Evolutionary conservation across 129 eudicot species (phyloP).

Genomic region (Flaveria linearis): DNA sequence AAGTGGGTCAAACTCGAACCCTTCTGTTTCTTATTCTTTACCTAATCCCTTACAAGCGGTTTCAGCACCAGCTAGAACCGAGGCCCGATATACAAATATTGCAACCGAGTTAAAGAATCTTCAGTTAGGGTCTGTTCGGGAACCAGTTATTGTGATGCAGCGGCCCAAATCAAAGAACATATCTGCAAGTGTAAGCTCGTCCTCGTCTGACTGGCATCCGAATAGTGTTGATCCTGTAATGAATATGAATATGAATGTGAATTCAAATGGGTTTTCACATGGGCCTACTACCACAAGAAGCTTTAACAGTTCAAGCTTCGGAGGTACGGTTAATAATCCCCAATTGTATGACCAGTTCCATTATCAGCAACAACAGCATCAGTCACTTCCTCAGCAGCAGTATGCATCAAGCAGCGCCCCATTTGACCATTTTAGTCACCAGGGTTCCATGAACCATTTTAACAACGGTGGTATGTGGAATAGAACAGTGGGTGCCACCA

Average conservation of each 20-base stretch:
- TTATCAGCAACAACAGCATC: constrained; percentile 47
- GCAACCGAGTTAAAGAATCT: constrained; percentile 61
- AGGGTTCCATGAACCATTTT: constrained; percentile 34
- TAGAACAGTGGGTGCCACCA: constrained; percentile 36
- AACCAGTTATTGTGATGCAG: constrained; percentile 80
- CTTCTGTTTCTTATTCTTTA: constrained; percentile 51
- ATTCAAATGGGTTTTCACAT: constrained; percentile 48
- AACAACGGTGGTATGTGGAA: constrained; percentile 54
- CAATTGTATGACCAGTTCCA: constrained; percentile 52
- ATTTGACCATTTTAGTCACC: constrained; percentile 35
- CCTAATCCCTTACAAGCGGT: constrained; percentile 58
- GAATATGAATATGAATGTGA: constrained; percentile 28
- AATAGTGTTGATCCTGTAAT: constrained; percentile 44
- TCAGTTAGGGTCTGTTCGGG: constrained; percentile 72
- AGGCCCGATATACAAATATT: constrained; percentile 43
- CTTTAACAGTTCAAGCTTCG: constrained; percentile 39
- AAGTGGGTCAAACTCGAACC: constrained; percentile 31
- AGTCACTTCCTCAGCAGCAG: constrained; percentile 35
- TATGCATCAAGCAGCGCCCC: constrained; percentile 53
- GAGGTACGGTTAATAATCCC: constrained; percentile 29
- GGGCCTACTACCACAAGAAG: constrained; percentile 57
- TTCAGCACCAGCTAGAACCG: constrained; percentile 52
- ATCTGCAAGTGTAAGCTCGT: constrained; percentile 42
- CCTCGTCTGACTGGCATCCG: constrained; percentile 62
- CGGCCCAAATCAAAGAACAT: constrained; percentile 63